These are phyloP conservation scores for Thozetella sp. DNA, from an alignment of 495 filamentous ascomycete genomes.

Conservation along the genomic window DNA sequence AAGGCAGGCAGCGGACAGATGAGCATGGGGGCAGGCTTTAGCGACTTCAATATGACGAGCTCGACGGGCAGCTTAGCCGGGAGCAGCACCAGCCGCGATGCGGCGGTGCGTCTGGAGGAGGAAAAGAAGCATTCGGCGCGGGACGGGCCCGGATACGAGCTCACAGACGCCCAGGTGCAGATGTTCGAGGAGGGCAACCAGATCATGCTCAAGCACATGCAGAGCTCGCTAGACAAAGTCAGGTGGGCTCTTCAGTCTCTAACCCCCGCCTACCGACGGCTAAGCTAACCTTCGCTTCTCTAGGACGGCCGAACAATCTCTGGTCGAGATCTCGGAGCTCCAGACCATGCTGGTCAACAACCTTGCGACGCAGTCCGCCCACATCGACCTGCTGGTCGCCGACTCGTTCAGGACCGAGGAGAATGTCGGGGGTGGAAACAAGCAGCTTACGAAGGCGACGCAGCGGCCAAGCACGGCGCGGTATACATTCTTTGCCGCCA, in stretches of 20 bases:
- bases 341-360: constrained; percentile 87
- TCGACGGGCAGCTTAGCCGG: constrained; percentile 5
- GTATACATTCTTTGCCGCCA: constrained; percentile 86
- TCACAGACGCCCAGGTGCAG: constrained; percentile 84
- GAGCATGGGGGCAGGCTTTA: constrained; percentile 7
- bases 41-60: constrained; percentile 9
- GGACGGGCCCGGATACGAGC: constrained; percentile 44
- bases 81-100: constrained; percentile 12
- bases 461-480: constrained; percentile 81
- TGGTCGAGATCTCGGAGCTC: constrained; percentile 90
- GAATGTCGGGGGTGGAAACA: constrained; percentile 88
- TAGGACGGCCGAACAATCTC: constrained; percentile 86
- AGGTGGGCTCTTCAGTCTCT: constrained; percentile 52
- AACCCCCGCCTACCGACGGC: background rate
- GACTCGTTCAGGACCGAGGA: constrained; percentile 80
- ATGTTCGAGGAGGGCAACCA: constrained; percentile 94
- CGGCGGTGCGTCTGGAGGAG: constrained; percentile 37
- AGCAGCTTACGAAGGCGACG: constrained; percentile 83
- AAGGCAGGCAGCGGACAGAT: constrained; percentile 43
- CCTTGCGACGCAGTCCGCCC: constrained; percentile 79
- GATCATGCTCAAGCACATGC: constrained; percentile 87
- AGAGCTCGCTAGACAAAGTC: constrained; percentile 89
- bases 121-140: constrained; percentile 31
- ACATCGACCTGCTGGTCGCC: constrained; percentile 84
- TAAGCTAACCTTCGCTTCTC: background rate